Conservation (phyloP, 257 asterid species). For the Gentiana straminea region DNA sequence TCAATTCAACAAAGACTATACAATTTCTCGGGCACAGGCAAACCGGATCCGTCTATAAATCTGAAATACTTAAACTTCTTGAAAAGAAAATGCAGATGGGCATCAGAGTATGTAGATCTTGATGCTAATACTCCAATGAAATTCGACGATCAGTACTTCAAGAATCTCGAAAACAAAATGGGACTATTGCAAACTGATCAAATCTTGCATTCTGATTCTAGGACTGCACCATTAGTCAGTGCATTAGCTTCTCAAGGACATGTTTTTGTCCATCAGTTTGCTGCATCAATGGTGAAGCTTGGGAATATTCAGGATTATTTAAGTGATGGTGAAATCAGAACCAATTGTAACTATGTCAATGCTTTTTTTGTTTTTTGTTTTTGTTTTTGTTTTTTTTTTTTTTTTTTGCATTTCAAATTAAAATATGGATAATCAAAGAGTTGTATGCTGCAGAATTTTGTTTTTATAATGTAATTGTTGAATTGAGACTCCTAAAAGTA, state of each 20-base stretch:
- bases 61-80: constrained; percentile 46
- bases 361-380: no score
- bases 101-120: constrained; percentile 57
- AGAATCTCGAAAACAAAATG: constrained; percentile 61
- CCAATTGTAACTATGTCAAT: constrained; percentile 43
- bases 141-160: constrained; percentile 54
- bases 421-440: no score
- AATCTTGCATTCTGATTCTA: constrained; percentile 43
- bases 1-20: constrained; percentile 41
- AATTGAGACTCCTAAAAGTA: no score
- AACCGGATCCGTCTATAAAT: constrained; percentile 38
- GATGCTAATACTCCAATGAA: constrained; percentile 45
- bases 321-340: constrained; percentile 44
- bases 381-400: no score
- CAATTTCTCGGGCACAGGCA: constrained; percentile 32
- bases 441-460: no score
- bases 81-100: constrained; percentile 84
- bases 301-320: constrained; percentile 51
- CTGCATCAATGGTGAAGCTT: constrained; percentile 72
- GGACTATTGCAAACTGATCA: constrained; percentile 67
- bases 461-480: no score
- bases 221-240: constrained; percentile 51
- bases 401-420: no score
- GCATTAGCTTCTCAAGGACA: constrained; percentile 43
- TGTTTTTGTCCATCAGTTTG: constrained; percentile 42